phyloP scores from a whole-genome alignment of 306 rosid species.

The Prunus kanzakura region DNA sequence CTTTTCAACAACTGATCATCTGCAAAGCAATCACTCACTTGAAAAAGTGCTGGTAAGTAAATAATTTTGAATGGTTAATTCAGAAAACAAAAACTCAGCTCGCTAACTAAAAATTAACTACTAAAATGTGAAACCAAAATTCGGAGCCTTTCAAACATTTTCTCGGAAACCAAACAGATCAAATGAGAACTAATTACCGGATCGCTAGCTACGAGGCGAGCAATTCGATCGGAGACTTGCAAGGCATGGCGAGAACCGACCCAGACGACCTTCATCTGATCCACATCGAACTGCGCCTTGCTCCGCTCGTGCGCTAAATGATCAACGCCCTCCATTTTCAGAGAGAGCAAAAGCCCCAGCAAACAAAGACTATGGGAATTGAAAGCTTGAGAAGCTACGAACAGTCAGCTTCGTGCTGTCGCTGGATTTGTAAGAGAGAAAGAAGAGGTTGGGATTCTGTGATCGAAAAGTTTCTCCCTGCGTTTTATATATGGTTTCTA shows the following conservation, averaged over 20 bases:
- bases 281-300: conserved; percentile 72
- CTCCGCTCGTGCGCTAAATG: conserved; percentile 66
- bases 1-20: background rate
- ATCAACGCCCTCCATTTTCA: conserved; percentile 62
- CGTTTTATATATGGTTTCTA: too few relatives aligned
- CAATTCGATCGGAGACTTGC: conserved; percentile 71
- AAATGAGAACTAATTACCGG: conserved; percentile 43
- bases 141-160: background rate
- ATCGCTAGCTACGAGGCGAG: conserved; percentile 83
- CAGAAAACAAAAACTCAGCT: background rate
- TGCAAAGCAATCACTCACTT: background rate
- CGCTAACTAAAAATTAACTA: background rate
- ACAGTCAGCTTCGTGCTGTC: background rate
- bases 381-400: background rate
- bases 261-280: conserved; percentile 86
- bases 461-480: too few relatives aligned
- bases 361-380: background rate
- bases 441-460: background rate
- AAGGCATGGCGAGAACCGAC: conserved; percentile 67
- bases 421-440: background rate
- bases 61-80: background rate
- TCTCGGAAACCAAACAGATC: conserved; percentile 11
- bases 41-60: background rate
- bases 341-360: background rate
- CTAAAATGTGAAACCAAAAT: background rate